Base-by-base conservation (phyloP, 2,329 filamentous ascomycete species). In the Dendrostoma leiphaemia region DNA sequence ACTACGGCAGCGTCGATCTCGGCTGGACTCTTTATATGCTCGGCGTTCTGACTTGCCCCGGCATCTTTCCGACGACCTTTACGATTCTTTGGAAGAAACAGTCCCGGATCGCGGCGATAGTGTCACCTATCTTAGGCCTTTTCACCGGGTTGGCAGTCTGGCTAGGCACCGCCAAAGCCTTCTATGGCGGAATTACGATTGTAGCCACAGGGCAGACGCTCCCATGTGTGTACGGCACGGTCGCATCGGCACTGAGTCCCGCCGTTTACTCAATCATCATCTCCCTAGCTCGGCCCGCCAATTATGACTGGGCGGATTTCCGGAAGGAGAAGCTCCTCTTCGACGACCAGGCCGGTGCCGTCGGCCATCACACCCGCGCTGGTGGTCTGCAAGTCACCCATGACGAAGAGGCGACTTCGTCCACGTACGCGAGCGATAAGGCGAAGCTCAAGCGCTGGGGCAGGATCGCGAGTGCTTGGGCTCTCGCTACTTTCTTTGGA, bases 11-110 rank as follows among this genome's bases (percentile, higher is more conserved):
- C 0, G 74, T 82, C 4, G 75, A 82, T 44, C 68, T 83, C 0
- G 74, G 75, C 1, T 83, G 78, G 79, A 80, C 76, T 0, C 56
- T 81, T 1, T 81, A 82, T 57, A 78, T 81, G 76, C 71, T 82
- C 0, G 76, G 78, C 3, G 75, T 81, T 1, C 59, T 82, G 9
- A 80, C 76, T 0, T 80, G 77, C 32, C 77, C 78, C 0, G 78
- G 78, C 0, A 79, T 81, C 50, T 76, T 81, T 59, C 78, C 79
- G 0, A 81, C 78, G 6, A 69, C 73, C 0, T 80, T 81, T 51
- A 78, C 78, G 0, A 74, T 82, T 17, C 67, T 82, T 1, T 82
- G 79, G 78, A 70, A 70, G 32, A 70, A 70, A 10, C 79, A 82
- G 61, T 79, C 71, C 43, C 75, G 69, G 47, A 63, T 67, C 0